These are phyloP conservation scores for Raphanus raphanistrum DNA, from an alignment of 345 rosid genomes.

Conservation along the genomic window DNA sequence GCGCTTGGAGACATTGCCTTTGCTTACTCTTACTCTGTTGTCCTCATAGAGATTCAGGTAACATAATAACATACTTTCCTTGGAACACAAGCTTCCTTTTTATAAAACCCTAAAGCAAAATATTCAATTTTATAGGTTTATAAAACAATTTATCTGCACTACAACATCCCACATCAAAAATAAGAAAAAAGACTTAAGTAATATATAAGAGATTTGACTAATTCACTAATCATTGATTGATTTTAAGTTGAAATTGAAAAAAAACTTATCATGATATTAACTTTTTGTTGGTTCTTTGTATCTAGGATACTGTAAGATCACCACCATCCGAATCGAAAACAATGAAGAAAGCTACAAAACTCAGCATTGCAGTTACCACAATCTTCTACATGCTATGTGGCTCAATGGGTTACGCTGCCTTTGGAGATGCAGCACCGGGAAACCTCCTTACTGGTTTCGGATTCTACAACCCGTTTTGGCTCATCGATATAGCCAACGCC, in stretches of 20 bases:
- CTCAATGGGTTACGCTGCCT: slow-evolving; percentile 72
- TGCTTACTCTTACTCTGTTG: slow-evolving; percentile 73
- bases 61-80: neutral
- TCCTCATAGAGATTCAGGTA: slow-evolving; percentile 89
- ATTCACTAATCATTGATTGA: too few relatives aligned
- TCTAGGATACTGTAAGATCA: slow-evolving; percentile 48
- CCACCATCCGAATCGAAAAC: slow-evolving; percentile 52
- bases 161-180: too few relatives aligned
- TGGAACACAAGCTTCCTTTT: neutral
- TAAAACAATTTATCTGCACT: neutral
- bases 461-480: slow-evolving; percentile 76
- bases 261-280: neutral
- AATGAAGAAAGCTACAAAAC: slow-evolving; percentile 45
- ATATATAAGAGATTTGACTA: too few relatives aligned
- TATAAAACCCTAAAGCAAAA: neutral
- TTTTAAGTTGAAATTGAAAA: too few relatives aligned
- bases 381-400: slow-evolving; percentile 60
- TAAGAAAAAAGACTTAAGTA: too few relatives aligned
- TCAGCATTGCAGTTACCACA: slow-evolving; percentile 46
- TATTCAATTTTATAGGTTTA: neutral
- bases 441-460: slow-evolving; percentile 79
- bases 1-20: slow-evolving; percentile 90
- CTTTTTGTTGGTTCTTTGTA: neutral
- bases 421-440: slow-evolving; percentile 68
- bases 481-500: slow-evolving; percentile 63